Conservation (phyloP, 768 basidiomycete genomes). For the Podaxis sp. region DNA sequence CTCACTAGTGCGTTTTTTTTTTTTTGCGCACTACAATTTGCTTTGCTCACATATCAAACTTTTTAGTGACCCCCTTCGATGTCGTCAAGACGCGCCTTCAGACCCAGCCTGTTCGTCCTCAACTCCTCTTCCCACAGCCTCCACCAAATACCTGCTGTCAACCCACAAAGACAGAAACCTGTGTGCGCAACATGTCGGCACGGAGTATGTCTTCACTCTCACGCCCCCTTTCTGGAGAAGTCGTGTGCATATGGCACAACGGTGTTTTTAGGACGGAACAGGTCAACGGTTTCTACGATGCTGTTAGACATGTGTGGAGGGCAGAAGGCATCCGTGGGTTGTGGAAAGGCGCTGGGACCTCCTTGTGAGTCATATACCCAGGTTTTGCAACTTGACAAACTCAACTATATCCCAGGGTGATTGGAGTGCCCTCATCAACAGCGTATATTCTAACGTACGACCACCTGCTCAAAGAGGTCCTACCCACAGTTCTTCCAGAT, state of each 20-base stretch:
- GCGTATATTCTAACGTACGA: slow-evolving; percentile 97
- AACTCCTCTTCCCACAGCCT: slow-evolving; percentile 47
- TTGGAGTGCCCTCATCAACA: slow-evolving; percentile 89
- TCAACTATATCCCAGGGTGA: slow-evolving; percentile 48
- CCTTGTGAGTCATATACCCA: slow-evolving; percentile 53
- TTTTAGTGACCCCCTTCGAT: slow-evolving; percentile 96
- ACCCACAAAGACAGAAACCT: slow-evolving; percentile 46
- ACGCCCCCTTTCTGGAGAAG: slow-evolving; percentile 48
- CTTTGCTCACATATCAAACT: not conserved
- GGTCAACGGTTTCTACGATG: slow-evolving; percentile 83
- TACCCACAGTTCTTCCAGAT: slow-evolving; percentile 58
- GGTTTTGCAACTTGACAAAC: not conserved
- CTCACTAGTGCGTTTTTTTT: slow-evolving; percentile 59
- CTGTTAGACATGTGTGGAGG: slow-evolving; percentile 71
- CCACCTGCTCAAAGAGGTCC: slow-evolving; percentile 61
- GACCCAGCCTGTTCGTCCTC: slow-evolving; percentile 67
- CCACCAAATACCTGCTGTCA: slow-evolving; percentile 67
- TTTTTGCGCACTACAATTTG: not conserved
- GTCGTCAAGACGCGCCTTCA: slow-evolving; percentile 96
- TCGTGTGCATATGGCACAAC: slow-evolving; percentile 79
- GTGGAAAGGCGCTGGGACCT: slow-evolving; percentile 94
- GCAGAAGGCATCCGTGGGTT: slow-evolving; percentile 81
- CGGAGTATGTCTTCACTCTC: slow-evolving; percentile 22
- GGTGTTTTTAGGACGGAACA: slow-evolving; percentile 67
- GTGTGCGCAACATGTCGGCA: slow-evolving; percentile 75